phyloP scores from a whole-genome alignment of 768 basidiomycete genomes.

The Termitomyces sp. region DNA sequence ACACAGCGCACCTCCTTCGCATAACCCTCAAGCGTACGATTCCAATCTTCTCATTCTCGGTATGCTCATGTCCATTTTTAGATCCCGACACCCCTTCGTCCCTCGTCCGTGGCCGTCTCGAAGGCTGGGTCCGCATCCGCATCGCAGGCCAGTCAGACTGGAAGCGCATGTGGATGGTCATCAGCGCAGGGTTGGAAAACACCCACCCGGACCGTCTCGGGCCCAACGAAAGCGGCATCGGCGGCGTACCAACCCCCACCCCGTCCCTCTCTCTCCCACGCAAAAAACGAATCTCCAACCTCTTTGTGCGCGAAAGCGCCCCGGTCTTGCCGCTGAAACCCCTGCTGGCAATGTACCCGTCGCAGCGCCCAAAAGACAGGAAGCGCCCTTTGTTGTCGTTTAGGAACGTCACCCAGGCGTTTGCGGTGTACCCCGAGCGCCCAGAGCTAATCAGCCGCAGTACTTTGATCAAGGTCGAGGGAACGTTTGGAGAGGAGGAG shows the following conservation, averaged over 20 bases:
- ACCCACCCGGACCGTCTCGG: constrained; percentile 17
- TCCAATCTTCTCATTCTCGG: not conserved
- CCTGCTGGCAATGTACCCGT: constrained; percentile 52
- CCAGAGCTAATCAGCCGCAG: constrained; percentile 85
- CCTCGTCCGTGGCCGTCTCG: constrained; percentile 67
- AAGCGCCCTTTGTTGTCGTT: constrained; percentile 70
- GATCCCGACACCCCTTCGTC: constrained; percentile 53
- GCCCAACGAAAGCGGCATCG: constrained; percentile 20
- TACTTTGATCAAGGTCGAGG: constrained; percentile 90
- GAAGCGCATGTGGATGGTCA: constrained; percentile 85
- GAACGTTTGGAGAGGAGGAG: constrained; percentile 73
- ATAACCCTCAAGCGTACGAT: constrained; percentile 54
- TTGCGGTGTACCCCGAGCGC: constrained; percentile 95
- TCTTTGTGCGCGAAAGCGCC: constrained; percentile 50
- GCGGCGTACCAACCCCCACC: constrained; percentile 18
- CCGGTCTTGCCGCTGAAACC: constrained; percentile 26
- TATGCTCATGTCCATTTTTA: constrained; percentile 13
- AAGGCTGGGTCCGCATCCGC: constrained; percentile 88
- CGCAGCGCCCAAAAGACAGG: constrained; percentile 67
- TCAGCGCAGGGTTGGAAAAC: constrained; percentile 43
- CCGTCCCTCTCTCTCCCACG: constrained; percentile 17
- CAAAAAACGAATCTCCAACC: constrained; percentile 61
- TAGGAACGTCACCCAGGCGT: constrained; percentile 71
- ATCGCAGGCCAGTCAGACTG: constrained; percentile 97
- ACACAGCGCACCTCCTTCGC: constrained; percentile 89